Evolutionary conservation across 169 alveolate species (phyloP), one percentile per base, ranked within the genome.

Genomic region (Plasmodium gonderi): DNA sequence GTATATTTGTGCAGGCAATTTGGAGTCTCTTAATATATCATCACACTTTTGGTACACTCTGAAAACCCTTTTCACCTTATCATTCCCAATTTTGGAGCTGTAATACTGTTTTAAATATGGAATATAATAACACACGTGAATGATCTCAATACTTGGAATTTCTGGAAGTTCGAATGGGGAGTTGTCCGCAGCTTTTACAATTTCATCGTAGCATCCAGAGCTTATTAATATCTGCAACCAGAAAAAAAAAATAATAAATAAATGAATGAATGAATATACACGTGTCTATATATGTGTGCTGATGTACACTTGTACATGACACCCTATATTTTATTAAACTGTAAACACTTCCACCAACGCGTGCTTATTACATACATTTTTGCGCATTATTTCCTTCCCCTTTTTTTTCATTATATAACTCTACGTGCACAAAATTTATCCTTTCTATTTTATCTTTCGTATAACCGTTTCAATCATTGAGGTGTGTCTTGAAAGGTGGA

Each of bases 401-500:
- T 68, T 79, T 76, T 44, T 64, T 44, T 23, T 26, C 44, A 33
- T 51, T 17, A 14, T 81, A 31, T 29, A 33, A 54, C 91, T 9
- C 26, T 87, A 65, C n/a, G 54, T 36, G 11, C 14, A n/a, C 65
- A 29, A 11, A 44, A 3, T 26, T 69, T n/a, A 45, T 44, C 68
- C 6, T 26, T 78, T 20, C 17, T 65, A 9, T 60, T 74, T n/a
- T 14, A 29, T 31, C 26, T 81, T 78, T 51, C 68, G 6, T 33
- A 60, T 90, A 69, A 87, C 95, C 91, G 91, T 49, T 75, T 92
- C 91, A 80, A 90, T 91, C 91, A 77, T 90, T 49, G 92, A 91
- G 64, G 94, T 94, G 82, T 89, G 91, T 36, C 96, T 91, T 33
- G 95, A 91, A n/a, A 81, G 92, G 68, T 95, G 91, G 51, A 95